Evolutionary conservation across 805 yeast genomes (phyloP), one percentile per base, ranked within the genome.

Genomic region (Candida corydali): DNA sequence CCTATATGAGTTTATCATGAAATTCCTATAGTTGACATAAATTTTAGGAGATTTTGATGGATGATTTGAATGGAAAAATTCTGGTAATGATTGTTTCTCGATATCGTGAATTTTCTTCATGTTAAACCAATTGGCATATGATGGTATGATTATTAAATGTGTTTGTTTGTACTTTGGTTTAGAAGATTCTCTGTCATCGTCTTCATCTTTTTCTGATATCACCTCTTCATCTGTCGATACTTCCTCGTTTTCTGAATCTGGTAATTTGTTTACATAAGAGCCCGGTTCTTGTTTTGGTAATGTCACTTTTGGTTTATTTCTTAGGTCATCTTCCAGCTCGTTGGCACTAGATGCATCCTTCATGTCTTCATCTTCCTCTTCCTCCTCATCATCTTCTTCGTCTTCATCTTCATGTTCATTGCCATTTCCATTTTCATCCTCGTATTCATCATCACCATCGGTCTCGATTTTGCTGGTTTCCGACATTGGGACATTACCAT

Each of bases 101-200:
- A 89, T 82, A 35, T 75, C 76, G 52, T 86, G 86, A 29, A 88
- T 73, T 35, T 73, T 76, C 32, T 73, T 73, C 71, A 85, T 71
- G 38, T 80, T 72, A 55, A 88, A 88, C 97, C 97, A 89, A 20
- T 82, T 61, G 0, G 95, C 73, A 55, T 86, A 89, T 0, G 96
- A 86, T 5, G 97, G 97, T 18, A 88, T 69, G 3, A 88, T 80
- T 30, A 88, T 80, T 0, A 88, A 78, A 53, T 87, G 95, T 0
- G 95, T 78, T 61, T 89, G 97, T 39, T 61, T 61, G 19, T 36
- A 32, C 16, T 34, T 36, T 17, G 45, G 43, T 29, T 43, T 41
- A 15, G 40, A 38, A 29, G 47, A 50, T 8, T 63, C 45, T 8
- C 35, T 26, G 16, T 42, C 45, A 26, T 42, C 40, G 10, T 40